Base-by-base conservation (phyloP, 2,329 filamentous ascomycete genomes). In the Colletotrichum lentis region DNA sequence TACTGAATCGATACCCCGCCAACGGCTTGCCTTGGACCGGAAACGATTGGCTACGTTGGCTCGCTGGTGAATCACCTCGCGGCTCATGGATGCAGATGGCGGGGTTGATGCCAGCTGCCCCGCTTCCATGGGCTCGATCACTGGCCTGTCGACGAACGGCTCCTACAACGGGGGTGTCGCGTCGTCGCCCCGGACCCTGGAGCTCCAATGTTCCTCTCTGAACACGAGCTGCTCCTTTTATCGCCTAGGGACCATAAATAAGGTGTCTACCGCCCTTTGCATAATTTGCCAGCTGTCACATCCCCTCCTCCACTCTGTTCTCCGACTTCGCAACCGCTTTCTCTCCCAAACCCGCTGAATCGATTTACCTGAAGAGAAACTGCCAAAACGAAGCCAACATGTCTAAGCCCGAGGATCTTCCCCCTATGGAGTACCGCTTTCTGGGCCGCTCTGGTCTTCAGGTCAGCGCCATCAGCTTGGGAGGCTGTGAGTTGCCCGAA, bases 401-500 rank as follows among this genome's bases (percentile, higher is more conserved):
- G 79, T 73, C 77, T 12, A 80, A 79, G 71, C 81, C 82, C 54
- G 78, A 80, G 61, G 80, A 80, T 71, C 75, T 80, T 59, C 81
- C 79, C 61, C 79, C 78, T 62, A 92, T 92, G 90, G 83, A 90
- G 74, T 92, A 92, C 79, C 88, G 90, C 72, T 88, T 88, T 78
- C 84, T 93, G 8, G 91, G 91, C 74, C 86, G 85, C 46, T 90
- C 89, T 18, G 91, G 91, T 62, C 84, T 94, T 20, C 88, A 93
- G 76, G 90, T 94, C 41, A 93, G 90, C 35, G 85, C 88, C 53
- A 90, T 94, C 70, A 90, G 89, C 2, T 82, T 94, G 3, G 91
- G 88, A 67, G 87, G 88, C 72, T 90, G 89, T 71, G 50, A 66
- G 70, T 69, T 47, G 20, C 37, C 31, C 14, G 18, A 10, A 8